phyloP scores from a whole-genome alignment of 192 early-diverging fungal species.

The Pilaira anomala region DNA sequence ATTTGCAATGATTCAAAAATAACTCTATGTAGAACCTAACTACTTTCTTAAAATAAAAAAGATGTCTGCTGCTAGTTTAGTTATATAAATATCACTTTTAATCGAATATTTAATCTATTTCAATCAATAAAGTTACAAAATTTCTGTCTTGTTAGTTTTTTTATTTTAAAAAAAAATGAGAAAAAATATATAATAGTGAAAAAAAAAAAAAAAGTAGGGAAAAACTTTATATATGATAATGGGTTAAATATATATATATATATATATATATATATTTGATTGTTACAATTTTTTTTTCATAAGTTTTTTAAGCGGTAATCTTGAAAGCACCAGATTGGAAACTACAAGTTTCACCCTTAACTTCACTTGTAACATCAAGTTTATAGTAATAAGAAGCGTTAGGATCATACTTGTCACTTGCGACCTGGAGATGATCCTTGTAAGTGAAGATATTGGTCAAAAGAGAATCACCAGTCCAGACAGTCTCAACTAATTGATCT shows the following conservation, averaged over 20 bases:
- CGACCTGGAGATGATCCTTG: constrained; percentile 24
- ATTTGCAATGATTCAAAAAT: too few relatives aligned
- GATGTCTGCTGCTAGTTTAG: too few relatives aligned
- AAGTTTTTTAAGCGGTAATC: constrained; percentile 9
- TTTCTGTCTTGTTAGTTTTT: too few relatives aligned
- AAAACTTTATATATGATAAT: too few relatives aligned
- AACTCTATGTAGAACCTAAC: too few relatives aligned
- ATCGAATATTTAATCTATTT: too few relatives aligned
- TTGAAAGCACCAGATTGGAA: constrained; percentile 20
- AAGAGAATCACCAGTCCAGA: constrained; percentile 14
- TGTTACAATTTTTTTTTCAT: constrained; percentile 5
- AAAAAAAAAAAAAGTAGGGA: neutral
- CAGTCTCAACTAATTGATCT: constrained; percentile 11
- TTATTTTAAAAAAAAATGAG: too few relatives aligned
- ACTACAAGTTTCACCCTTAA: constrained; percentile 9
- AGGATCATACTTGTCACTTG: constrained; percentile 7
- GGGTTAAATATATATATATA: neutral
- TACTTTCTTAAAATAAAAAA: too few relatives aligned
- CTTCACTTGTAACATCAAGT: constrained; percentile 6
- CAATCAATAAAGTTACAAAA: too few relatives aligned
- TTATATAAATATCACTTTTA: too few relatives aligned
- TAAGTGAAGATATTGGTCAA: constrained; percentile 17
- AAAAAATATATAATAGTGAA: too few relatives aligned
- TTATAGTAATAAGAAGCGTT: constrained; percentile 11
- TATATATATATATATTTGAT: neutral